These are phyloP conservation scores for Escallonia rubra DNA, from an alignment of 129 eudicot genomes.

Conservation along the genomic window DNA sequence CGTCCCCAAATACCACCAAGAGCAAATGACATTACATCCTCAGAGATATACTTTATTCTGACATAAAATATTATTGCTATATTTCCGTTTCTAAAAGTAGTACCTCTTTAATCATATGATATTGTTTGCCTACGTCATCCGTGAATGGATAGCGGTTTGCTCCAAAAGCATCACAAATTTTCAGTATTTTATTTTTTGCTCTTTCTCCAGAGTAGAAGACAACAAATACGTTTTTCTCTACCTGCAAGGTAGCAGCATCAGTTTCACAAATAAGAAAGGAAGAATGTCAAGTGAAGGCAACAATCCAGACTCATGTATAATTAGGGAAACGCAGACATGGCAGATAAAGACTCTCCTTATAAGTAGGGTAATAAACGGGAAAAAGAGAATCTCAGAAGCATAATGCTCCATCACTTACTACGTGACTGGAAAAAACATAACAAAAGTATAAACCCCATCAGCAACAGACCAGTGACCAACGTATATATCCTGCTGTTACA, in stretches of 20 bases:
- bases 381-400: not conserved
- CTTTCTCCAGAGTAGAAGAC: slow-evolving; percentile 85
- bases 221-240: slow-evolving; percentile 82
- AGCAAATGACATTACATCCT: no score
- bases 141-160: slow-evolving; percentile 85
- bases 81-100: not conserved
- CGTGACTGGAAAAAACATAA: not conserved
- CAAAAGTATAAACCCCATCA: not conserved
- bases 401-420: not conserved
- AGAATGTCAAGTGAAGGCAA: not conserved
- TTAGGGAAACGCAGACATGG: not conserved
- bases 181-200: slow-evolving; percentile 74
- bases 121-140: slow-evolving; percentile 69
- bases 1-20: no score
- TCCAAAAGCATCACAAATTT: slow-evolving; percentile 93
- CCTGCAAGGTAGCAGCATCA: slow-evolving; percentile 36
- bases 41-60: no score
- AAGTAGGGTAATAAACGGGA: not conserved
- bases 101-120: slow-evolving; percentile 73
- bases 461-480: not conserved
- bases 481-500: no score
- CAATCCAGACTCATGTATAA: no score
- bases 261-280: slow-evolving; percentile 9
- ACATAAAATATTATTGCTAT: no score
- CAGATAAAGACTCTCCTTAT: not conserved